Evolutionary conservation across 768 basidiomycete species (phyloP).

Genomic region (Russula brevipes): DNA sequence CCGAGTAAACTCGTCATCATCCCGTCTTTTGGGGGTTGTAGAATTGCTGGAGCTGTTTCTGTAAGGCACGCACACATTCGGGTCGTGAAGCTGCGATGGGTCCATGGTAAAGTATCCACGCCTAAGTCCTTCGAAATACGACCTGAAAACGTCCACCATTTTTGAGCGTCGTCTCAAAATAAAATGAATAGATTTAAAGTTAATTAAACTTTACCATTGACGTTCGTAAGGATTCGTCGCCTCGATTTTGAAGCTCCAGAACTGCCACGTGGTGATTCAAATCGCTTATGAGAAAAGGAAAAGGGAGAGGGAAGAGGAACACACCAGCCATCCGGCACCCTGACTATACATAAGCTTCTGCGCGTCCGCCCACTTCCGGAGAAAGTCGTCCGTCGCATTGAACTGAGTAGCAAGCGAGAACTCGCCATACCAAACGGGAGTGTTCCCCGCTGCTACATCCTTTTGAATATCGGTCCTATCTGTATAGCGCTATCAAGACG

Average conservation of each 20-base stretch:
- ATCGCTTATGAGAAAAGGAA: background rate
- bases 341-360: slow-evolving; percentile 63
- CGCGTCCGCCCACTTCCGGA: slow-evolving; percentile 67
- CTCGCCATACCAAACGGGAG: slow-evolving; percentile 53
- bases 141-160: slow-evolving; percentile 41
- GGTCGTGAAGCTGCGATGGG: slow-evolving; percentile 51
- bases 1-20: background rate
- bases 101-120: slow-evolving; percentile 59
- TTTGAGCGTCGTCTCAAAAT: background rate
- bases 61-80: slow-evolving; percentile 60
- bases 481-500: slow-evolving; percentile 26
- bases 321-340: slow-evolving; percentile 61
- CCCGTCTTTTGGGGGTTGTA: background rate
- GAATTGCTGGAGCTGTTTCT: background rate
- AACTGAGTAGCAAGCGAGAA: slow-evolving; percentile 65
- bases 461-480: slow-evolving; percentile 54
- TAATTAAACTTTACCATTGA: slow-evolving; percentile 52
- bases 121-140: slow-evolving; percentile 57
- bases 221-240: slow-evolving; percentile 47
- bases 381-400: slow-evolving; percentile 53
- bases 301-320: slow-evolving; percentile 26
- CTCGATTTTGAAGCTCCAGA: slow-evolving; percentile 76
- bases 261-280: slow-evolving; percentile 32
- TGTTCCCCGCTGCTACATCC: slow-evolving; percentile 42
- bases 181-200: background rate